Evolutionary conservation across 352 stramenopile species (phyloP).

Genomic region (Globisporangium orthogonon): DNA sequence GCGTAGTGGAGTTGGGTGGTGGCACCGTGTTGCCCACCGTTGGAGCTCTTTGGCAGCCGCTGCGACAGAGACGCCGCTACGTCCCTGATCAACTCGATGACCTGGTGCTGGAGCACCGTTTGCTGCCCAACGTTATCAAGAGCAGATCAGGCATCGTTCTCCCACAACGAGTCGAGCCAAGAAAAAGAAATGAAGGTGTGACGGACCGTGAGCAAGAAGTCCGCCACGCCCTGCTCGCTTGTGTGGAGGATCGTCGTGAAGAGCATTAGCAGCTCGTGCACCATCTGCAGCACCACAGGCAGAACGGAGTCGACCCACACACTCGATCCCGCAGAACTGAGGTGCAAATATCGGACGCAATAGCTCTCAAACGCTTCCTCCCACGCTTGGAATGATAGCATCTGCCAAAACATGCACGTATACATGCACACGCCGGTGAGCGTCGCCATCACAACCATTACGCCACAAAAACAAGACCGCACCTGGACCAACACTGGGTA

Average conservation of each 20-base stretch:
- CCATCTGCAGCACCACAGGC: conserved; percentile 28
- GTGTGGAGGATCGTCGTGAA: conserved; percentile 26
- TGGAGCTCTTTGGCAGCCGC: not conserved
- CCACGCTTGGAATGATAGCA: conserved; percentile 37
- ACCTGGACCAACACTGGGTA: conserved; percentile 38
- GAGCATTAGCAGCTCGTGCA: conserved; percentile 29
- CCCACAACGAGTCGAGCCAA: too few relatives aligned
- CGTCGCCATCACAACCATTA: not conserved
- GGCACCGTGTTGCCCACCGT: not conserved
- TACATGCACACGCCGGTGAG: not conserved
- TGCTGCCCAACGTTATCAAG: conserved; percentile 16
- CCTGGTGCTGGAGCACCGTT: conserved; percentile 30
- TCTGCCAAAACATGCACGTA: conserved; percentile 14
- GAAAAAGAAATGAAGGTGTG: not conserved
- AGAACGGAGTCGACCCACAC: conserved; percentile 29
- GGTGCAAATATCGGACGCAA: conserved; percentile 19
- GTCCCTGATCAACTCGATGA: conserved; percentile 33
- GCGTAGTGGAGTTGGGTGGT: conserved; percentile 9
- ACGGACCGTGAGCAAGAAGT: conserved; percentile 27
- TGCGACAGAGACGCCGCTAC: conserved; percentile 17
- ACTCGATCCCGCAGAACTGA: conserved; percentile 10
- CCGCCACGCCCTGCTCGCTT: conserved; percentile 12
- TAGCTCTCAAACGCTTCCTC: conserved; percentile 22
- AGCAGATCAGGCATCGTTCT: not conserved
- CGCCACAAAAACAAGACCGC: not conserved